Conservation (phyloP, 2,329 filamentous ascomycete genomes). For the Scortechinia acanthostroma region DNA sequence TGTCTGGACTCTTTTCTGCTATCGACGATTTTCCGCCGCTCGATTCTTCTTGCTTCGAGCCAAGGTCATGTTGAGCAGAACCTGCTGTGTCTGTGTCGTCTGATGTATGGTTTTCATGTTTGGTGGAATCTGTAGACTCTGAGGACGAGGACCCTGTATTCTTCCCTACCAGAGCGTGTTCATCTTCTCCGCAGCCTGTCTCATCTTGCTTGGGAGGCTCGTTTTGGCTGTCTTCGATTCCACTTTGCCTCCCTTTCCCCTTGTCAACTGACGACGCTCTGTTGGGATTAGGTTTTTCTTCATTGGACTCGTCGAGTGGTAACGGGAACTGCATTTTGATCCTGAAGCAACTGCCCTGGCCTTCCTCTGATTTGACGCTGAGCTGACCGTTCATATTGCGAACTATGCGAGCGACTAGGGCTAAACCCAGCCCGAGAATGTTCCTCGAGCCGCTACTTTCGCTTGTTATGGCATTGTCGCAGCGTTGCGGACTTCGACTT, state of each 20-base stretch:
- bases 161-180: too few relatives aligned
- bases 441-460: slow-evolving; percentile 19
- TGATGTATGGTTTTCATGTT: not conserved
- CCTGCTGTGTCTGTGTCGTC: not conserved
- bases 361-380: slow-evolving; percentile 74
- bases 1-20: too few relatives aligned
- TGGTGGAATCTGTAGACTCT: too few relatives aligned
- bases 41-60: too few relatives aligned
- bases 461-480: too few relatives aligned
- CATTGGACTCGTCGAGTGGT: slow-evolving; percentile 34
- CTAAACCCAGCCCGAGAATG: slow-evolving; percentile 74
- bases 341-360: slow-evolving; percentile 75
- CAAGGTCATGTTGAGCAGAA: too few relatives aligned
- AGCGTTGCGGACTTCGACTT: slow-evolving; percentile 14
- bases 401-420: slow-evolving; percentile 77
- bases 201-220: not conserved
- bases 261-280: slow-evolving; percentile 18
- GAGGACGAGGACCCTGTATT: too few relatives aligned
- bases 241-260: slow-evolving; percentile 23
- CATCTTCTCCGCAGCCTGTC: not conserved
- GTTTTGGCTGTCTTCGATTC: slow-evolving; percentile 59
- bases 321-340: slow-evolving; percentile 72
- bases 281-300: slow-evolving; percentile 12
- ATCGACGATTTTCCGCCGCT: not conserved
- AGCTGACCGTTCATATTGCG: slow-evolving; percentile 88